These are phyloP conservation scores for Domatiomyces globalis DNA, from an alignment of 2,329 filamentous ascomycete genomes.

Conservation along the genomic window DNA sequence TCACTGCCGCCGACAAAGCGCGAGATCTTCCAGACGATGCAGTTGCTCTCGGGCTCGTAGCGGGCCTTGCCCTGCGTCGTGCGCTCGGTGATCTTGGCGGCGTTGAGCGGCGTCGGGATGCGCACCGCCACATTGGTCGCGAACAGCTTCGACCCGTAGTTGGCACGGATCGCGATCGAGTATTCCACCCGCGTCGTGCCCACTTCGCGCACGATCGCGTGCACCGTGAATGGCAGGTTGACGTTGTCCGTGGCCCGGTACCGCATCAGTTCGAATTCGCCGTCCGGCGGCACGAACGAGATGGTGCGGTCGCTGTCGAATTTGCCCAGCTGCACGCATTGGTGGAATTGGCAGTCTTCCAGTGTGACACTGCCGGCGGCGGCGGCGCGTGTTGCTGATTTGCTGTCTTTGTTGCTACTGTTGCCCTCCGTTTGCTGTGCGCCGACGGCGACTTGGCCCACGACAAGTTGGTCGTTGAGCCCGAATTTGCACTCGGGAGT, in stretches of 20 bases:
- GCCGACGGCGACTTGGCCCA: conserved; percentile 63
- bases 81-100: conserved; percentile 80
- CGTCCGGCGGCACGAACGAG: conserved; percentile 89
- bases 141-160: conserved; percentile 91
- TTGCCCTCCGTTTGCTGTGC: conserved; percentile 48
- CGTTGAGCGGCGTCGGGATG: conserved; percentile 92
- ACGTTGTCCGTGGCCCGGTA: conserved; percentile 98
- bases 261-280: conserved; percentile 96
- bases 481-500: conserved; percentile 99
- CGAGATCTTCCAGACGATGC: conserved; percentile 97
- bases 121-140: conserved; percentile 91
- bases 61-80: conserved; percentile 95
- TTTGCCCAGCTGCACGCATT: conserved; percentile 93
- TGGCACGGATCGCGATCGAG: conserved; percentile 92
- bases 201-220: conserved; percentile 95
- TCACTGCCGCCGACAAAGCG: conserved; percentile 98
- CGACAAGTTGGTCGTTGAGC: conserved; percentile 80
- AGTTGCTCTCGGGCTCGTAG: conserved; percentile 95
- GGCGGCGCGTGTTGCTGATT: conserved; percentile 58
- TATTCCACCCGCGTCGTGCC: conserved; percentile 97
- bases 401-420: conserved; percentile 37
- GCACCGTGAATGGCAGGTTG: conserved; percentile 95
- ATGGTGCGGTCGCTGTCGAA: conserved; percentile 96
- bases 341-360: conserved; percentile 97
- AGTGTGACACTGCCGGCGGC: conserved; percentile 89